Evolutionary conservation across 495 filamentous ascomycete species (phyloP), one percentile per base, ranked within the genome.

Genomic region (Aspergillus carlsbadensis): DNA sequence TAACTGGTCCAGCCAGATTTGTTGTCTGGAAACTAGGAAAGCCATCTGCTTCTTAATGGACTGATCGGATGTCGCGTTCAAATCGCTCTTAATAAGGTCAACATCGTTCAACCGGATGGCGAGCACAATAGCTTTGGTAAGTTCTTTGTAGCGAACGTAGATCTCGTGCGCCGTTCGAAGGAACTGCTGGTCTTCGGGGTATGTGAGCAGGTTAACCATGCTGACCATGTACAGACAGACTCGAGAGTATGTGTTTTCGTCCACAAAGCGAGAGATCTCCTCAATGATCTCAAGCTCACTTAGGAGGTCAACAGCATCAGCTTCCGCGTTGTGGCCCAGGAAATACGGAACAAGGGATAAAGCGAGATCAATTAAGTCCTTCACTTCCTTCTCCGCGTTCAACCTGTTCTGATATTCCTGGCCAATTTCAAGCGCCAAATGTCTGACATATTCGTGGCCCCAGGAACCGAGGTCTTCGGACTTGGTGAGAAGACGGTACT

Each of bases 191-290:
- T 98, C 96, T 76, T 99, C 94, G 26, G 94, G 94, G 66, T 92
- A 96, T 8, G 95, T 97, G 67, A 99, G 84, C 14, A 98, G 84
- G 62, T 93, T 94, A 48, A 99, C 94, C 91, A 98, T 98, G 78
- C 89, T 96, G 63, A 96, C 91, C 87, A 99, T 96, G 71, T 99
- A 99, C 62, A 99, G 71, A 75, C 93, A 97, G 52, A 96, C 94
- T 62, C 94, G 80, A 22, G 87, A 74, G 65, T 95, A 99, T 29
- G 92, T 97, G 70, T 98, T 89, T 67, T 96, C 88, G 68, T 99
- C 94, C 52, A 98, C 78, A 62, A 91, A 92, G 52, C 87, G 78
- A 37, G 89, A 86, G n/a, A 99, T 87, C 63, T 92, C 78, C 62
- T 96, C 89, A 63, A 98, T 98, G 61, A 95, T 96, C 70, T 99